Percentiles rank a stretch among this genome's conserved stretches.
Evolutionary conservation across 192 early-diverging fungal genomes (phyloP).

Genomic region (Dissophora ornata): DNA sequence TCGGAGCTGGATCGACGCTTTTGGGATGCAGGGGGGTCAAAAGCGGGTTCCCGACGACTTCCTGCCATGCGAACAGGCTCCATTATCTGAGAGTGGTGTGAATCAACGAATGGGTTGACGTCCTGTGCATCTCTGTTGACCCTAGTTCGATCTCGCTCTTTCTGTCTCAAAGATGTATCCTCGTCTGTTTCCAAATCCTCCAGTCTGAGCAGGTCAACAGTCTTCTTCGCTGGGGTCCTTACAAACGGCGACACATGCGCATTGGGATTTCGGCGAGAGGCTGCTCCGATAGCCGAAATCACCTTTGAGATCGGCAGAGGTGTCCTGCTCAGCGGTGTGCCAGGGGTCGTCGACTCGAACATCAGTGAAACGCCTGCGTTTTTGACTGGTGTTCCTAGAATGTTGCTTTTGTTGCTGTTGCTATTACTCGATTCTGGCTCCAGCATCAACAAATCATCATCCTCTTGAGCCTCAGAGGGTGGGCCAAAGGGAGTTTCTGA

Average conservation of each 20-base stretch:
- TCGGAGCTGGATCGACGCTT: too few species aligned
- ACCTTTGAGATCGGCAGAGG: conserved; percentile 46
- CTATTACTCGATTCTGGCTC: background rate
- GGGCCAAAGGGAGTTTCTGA: background rate
- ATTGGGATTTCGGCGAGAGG: conserved; percentile 32
- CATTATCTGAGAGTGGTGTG: too few species aligned
- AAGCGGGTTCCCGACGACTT: too few species aligned
- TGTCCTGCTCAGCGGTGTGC: conserved; percentile 14
- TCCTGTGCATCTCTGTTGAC: background rate
- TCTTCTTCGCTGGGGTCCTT: conserved; percentile 30
- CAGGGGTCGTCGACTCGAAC: background rate
- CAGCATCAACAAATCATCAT: background rate
- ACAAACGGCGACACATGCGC: conserved; percentile 24
- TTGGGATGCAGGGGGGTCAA: too few species aligned
- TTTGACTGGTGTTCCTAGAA: conserved; percentile 16
- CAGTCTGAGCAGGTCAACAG: conserved; percentile 5
- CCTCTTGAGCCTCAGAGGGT: background rate
- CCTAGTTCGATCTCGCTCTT: background rate
- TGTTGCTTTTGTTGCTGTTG: background rate
- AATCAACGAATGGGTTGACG: background rate
- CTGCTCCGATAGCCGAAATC: conserved; percentile 45
- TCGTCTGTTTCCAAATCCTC: conserved; percentile 19
- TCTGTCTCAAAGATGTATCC: too few species aligned
- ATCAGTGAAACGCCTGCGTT: background rate
- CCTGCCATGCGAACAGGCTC: too few species aligned